A percentile compares a stretch with the other conserved stretches of the same genome.
These are phyloP conservation scores for Cladophialophora yegresii DNA, from an alignment of 2,329 filamentous ascomycete species.

Conservation along the genomic window DNA sequence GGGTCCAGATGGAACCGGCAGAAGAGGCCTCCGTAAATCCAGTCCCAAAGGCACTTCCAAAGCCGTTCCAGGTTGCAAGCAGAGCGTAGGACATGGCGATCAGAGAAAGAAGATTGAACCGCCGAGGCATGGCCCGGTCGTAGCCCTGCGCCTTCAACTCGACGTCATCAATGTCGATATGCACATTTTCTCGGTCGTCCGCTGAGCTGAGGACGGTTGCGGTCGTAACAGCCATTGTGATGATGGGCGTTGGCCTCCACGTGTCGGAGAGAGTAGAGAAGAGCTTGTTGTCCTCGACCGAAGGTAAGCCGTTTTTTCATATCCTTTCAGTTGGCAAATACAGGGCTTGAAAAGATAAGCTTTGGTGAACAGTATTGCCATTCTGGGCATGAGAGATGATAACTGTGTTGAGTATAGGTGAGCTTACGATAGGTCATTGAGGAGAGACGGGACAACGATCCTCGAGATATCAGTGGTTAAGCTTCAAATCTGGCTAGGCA, in stretches of 20 bases:
- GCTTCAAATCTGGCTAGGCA: background rate
- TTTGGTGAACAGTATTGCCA: constrained; percentile 3
- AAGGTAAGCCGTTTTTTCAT: background rate
- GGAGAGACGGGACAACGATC: background rate
- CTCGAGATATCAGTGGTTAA: constrained; percentile 1
- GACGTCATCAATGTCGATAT: constrained; percentile 25
- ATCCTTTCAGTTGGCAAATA: background rate
- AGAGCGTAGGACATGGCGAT: constrained; percentile 25
- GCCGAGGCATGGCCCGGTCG: constrained; percentile 22
- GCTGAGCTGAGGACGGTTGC: background rate
- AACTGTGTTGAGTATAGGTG: background rate
- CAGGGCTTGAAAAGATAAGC: constrained; percentile 3
- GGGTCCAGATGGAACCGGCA: constrained; percentile 25
- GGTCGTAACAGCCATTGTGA: background rate
- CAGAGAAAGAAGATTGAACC: constrained; percentile 21
- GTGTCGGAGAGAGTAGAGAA: background rate
- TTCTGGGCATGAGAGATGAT: constrained; percentile 24
- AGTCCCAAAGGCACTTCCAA: constrained; percentile 23
- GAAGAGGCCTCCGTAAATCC: constrained; percentile 25
- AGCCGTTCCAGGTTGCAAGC: constrained; percentile 25
- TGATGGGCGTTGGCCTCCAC: background rate
- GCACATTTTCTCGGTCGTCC: background rate
- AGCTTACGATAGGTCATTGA: constrained; percentile 12
- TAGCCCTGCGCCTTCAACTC: constrained; percentile 23
- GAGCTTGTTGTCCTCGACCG: background rate